Percentiles rank a stretch among this genome's conserved stretches.
These are phyloP conservation scores for Saccharum officinarum DNA, from an alignment of 176 grass and related monocot genomes.

Conservation along the genomic window DNA sequence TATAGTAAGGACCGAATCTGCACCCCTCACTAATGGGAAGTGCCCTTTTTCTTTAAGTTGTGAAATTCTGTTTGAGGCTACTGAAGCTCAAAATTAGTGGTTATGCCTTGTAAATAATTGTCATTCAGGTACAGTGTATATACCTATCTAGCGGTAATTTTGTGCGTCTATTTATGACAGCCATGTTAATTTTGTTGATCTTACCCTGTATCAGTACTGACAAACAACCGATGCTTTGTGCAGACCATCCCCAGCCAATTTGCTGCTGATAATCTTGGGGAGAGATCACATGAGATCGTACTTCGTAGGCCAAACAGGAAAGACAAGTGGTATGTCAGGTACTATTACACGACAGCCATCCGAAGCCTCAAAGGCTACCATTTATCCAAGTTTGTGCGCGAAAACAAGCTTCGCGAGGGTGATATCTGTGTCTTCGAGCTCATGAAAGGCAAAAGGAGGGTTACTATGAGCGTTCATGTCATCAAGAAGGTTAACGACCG, in stretches of 20 bases:
- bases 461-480: slow-evolving; percentile 32
- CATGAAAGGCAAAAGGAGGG: slow-evolving; percentile 19
- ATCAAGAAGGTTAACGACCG: neutral
- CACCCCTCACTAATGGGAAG: neutral
- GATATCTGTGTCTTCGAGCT: slow-evolving; percentile 50
- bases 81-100: neutral
- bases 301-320: slow-evolving; percentile 19
- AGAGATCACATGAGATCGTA: neutral
- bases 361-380: neutral
- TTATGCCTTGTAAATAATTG: neutral
- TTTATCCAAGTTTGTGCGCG: slow-evolving; percentile 9
- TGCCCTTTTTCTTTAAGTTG: neutral
- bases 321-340: slow-evolving; percentile 23
- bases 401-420: slow-evolving; percentile 18
- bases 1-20: neutral
- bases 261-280: slow-evolving; percentile 25
- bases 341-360: neutral
- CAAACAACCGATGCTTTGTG: neutral
- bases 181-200: neutral
- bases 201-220: neutral
- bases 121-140: neutral
- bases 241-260: slow-evolving; percentile 37
- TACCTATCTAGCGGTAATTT: neutral
- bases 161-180: neutral
- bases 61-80: neutral